These are phyloP conservation scores for Zoysia matrella DNA, from an alignment of 202 grass and related monocot genomes.

Conservation along the genomic window DNA sequence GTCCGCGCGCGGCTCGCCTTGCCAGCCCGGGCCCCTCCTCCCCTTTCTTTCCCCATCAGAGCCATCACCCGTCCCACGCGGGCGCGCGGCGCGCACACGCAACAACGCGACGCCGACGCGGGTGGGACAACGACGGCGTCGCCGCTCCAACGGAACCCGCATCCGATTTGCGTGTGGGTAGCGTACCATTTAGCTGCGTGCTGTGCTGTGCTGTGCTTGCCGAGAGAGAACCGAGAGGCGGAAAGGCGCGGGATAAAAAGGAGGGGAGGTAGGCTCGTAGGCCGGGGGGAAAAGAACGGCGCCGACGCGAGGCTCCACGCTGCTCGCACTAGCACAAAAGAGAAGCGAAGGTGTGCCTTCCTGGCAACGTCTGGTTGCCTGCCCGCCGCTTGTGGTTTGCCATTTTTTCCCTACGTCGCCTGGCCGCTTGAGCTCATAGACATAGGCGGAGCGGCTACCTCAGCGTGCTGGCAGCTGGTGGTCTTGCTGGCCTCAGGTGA, in stretches of 20 bases:
- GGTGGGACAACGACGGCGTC: constrained; percentile 4
- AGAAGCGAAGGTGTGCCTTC: not conserved
- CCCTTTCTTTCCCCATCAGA: not conserved
- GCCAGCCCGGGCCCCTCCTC: too few species aligned
- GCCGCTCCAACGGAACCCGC: not conserved
- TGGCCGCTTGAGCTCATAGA: too few species aligned
- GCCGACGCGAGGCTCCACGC: constrained; percentile 38
- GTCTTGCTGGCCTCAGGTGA: too few species aligned
- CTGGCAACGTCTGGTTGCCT: not conserved
- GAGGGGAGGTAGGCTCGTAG: not conserved
- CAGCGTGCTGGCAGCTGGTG: too few species aligned
- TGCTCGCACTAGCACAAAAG: constrained; percentile 11
- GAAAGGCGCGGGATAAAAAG: constrained; percentile 3
- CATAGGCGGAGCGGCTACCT: too few species aligned
- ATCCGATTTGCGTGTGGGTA: too few species aligned
- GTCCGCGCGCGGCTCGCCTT: too few species aligned
- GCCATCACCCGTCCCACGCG: too few species aligned
- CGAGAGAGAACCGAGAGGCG: constrained; percentile 2
- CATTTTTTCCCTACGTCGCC: too few species aligned
- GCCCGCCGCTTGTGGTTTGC: too few species aligned
- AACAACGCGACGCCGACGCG: not conserved
- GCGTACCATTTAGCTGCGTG: not conserved
- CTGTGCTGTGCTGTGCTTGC: not conserved
- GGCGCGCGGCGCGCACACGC: too few species aligned
- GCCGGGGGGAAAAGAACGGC: constrained; percentile 22